These are phyloP conservation scores for Rhynchosporium agropyri DNA, from an alignment of 2,329 filamentous ascomycete genomes.

Conservation along the genomic window DNA sequence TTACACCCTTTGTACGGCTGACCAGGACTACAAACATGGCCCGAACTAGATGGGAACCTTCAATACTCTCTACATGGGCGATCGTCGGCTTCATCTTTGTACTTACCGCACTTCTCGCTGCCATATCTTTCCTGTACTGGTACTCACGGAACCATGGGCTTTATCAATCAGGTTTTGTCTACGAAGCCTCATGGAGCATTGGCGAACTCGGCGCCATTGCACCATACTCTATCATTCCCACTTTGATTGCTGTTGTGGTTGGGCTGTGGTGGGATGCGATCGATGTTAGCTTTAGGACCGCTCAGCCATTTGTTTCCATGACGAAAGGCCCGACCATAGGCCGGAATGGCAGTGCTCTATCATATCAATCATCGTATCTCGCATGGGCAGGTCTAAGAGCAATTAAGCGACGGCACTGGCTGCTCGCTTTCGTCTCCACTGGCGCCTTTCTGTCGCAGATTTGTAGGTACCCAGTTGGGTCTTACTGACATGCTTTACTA, in stretches of 20 bases:
- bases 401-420: neutral
- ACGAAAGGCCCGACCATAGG: neutral
- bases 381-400: neutral
- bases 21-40: neutral
- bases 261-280: neutral
- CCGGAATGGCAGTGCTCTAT: neutral
- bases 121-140: neutral
- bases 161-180: neutral
- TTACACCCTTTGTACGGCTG: neutral
- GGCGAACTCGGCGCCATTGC: neutral
- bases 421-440: neutral
- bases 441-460: neutral
- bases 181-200: neutral
- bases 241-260: neutral
- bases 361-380: neutral
- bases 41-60: neutral
- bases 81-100: neutral
- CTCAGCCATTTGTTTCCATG: neutral
- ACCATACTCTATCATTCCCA: neutral
- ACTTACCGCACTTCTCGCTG: neutral
- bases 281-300: neutral
- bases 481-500: neutral
- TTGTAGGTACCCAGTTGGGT: neutral
- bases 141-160: neutral
- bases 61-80: neutral